Evolutionary conservation across 164 flowering plant species (phyloP).

Genomic region (Piper betle): DNA sequence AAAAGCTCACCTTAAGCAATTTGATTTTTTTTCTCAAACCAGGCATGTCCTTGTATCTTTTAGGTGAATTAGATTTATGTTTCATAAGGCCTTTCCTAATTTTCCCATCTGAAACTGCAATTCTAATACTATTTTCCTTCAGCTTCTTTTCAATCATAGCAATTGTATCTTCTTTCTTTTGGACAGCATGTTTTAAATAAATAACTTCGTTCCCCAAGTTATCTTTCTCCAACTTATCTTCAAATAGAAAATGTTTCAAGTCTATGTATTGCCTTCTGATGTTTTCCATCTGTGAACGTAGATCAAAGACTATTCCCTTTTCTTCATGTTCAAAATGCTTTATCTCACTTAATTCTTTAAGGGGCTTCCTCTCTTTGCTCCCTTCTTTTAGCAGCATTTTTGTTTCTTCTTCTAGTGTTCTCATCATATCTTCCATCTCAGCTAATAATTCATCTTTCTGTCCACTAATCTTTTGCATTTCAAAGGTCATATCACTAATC

Average conservation of each 20-base stretch:
- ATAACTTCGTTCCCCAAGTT: conserved; percentile 44
- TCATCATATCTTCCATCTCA: conserved; percentile 31
- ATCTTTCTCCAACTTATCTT: conserved; percentile 60
- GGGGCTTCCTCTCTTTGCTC: conserved; percentile 30
- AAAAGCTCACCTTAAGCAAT: conserved; percentile 47
- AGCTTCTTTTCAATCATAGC: conserved; percentile 43
- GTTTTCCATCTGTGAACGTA: conserved; percentile 37
- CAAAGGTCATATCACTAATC: conserved; percentile 26
- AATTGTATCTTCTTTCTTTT: conserved; percentile 50
- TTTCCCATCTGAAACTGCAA: conserved; percentile 20
- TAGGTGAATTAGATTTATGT: conserved; percentile 19
- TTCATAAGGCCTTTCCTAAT: conserved; percentile 17
- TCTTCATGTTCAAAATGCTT: conserved; percentile 38
- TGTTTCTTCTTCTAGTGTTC: conserved; percentile 20
- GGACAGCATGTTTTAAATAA: conserved; percentile 37
- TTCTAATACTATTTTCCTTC: conserved; percentile 28
- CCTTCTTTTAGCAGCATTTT: conserved; percentile 27
- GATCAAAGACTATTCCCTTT: conserved; percentile 20
- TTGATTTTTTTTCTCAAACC: conserved; percentile 50
- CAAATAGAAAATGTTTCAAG: conserved; percentile 31
- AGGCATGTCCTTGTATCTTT: conserved; percentile 36
- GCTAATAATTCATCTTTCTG: conserved; percentile 19
- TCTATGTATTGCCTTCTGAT: conserved; percentile 34
- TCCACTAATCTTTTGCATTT: conserved; percentile 30
- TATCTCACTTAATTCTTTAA: conserved; percentile 34